Evolutionary conservation across 805 yeast species (phyloP), one percentile per base, ranked within the genome.

Genomic region (Lachancea cidri): DNA sequence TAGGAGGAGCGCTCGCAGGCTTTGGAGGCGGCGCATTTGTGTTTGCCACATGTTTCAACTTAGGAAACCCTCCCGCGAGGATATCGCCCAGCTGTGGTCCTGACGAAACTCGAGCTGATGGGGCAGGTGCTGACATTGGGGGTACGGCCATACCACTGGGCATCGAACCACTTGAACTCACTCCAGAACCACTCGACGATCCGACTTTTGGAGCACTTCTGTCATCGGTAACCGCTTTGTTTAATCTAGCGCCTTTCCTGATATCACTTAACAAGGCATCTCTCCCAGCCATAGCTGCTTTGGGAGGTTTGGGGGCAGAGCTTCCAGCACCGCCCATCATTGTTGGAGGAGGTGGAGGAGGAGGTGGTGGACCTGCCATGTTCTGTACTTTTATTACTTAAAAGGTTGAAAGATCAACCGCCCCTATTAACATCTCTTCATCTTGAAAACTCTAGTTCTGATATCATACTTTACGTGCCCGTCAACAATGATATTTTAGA

Each of bases 231-330:
- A 62, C 66, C 1, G 86, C 77, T 47, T 82, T 79, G 54, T 79
- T 81, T 42, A 83, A 67, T 35, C 53, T 61, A 38, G 57, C 65
- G 17, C 89, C 91, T 47, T 84, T 83, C 54, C 87, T 76, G 49
- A 91, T 91, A 58, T 86, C 95, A 22, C 93, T 86, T 18, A 91
- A 69, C 38, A 91, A 58, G 2, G 81, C 80, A 47, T 73, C 73
- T 58, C 79, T 62, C 15, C 70, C 72, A 7, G 65, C 48, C 50
- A 59, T 64, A 36, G 67, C 50, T 32, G 64, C 54, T 44, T 59
- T 42, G 24, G 70, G 53, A 38, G 62, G 50, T 8, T 46, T 37
- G 5, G 52, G 25, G 54, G 66, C 24, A 57, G 48, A 35, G 57
- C 50, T 13, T 0, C 67, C 59, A 8, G 65, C 61, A 13, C 60